Base-by-base conservation (phyloP, 345 rosid species). In the Lepidium africanum region DNA sequence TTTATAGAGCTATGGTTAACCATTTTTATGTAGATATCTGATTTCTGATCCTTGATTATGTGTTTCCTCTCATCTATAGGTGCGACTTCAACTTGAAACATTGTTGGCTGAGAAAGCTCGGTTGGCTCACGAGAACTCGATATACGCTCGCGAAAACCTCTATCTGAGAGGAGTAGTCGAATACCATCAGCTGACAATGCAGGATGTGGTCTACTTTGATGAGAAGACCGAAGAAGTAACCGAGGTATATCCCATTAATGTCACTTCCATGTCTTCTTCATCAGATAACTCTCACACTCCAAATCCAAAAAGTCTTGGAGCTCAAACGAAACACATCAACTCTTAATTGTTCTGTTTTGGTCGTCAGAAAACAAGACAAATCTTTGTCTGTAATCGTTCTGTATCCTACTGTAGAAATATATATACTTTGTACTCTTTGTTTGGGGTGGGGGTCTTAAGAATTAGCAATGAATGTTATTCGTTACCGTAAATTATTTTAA, bases 141-240 rank as follows among this genome's bases (percentile, higher is more conserved):
- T 83, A 45, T 85, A 83, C 59, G 79, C 92, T 0, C 89, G 99
- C 0, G 99, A 94, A 80, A 94, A 94, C 48, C 87, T 95, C 40
- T 91, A 84, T 75, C 83, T 94, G 55, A 81, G 96, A 78, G 99
- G 92, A 74, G 86, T 94, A 33, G 92, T 94, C 7, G 99, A 94
- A 75, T 94, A 88, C 73, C 97, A 89, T 61, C 99, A 94, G 69
- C 92, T 94, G 37, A 88, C 92, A 2, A 94, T 91, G 99, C 99
- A 94, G 62, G 96, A 91, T 77, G 91, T 94, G 46, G 82, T 94
- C 25, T 94, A 91, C 80, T 80, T 91, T 67, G 96, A 94, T 41
- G 97, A 94, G 80, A 80, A 79, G 54, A 81, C 81, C 33, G 97
- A 94, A 82, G 89, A 91, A 73, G 91, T 90, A 10, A 82, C 87